These are phyloP conservation scores for Candida alai DNA, from an alignment of 805 yeast species.

Conservation along the genomic window DNA sequence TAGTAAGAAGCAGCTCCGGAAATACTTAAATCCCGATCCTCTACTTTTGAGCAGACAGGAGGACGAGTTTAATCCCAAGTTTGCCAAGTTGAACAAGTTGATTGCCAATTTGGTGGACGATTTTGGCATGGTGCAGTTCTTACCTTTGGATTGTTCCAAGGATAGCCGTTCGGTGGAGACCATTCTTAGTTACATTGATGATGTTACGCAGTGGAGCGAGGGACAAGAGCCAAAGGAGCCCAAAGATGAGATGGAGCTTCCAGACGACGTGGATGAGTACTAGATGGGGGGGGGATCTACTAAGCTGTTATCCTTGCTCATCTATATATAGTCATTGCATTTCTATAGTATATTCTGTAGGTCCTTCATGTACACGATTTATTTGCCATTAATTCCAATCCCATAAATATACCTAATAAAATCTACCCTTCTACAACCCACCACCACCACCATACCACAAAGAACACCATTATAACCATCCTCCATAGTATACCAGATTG, in stretches of 20 bases:
- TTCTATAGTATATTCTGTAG: too few relatives aligned
- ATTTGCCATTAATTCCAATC: too few relatives aligned
- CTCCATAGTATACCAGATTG: too few relatives aligned
- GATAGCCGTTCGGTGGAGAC: slow-evolving; percentile 74
- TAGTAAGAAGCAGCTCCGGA: slow-evolving; percentile 71
- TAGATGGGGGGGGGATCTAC: too few relatives aligned
- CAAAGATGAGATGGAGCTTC: slow-evolving; percentile 65
- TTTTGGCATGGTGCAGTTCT: slow-evolving; percentile 97
- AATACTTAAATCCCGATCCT: slow-evolving; percentile 91
- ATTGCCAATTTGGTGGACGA: slow-evolving; percentile 93
- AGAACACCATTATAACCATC: too few relatives aligned
- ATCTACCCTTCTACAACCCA: too few relatives aligned
- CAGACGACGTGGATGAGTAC: too few relatives aligned
- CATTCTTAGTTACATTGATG: slow-evolving; percentile 89
- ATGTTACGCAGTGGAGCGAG: slow-evolving; percentile 97
- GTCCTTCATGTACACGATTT: too few relatives aligned
- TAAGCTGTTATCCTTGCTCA: too few relatives aligned
- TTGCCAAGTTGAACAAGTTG: slow-evolving; percentile 66
- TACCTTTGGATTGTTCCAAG: slow-evolving; percentile 73
- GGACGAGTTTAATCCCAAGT: slow-evolving; percentile 54
- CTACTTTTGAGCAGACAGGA: slow-evolving; percentile 54
- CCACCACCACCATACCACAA: too few relatives aligned
- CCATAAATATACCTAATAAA: too few relatives aligned
- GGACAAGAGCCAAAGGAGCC: slow-evolving; percentile 97
- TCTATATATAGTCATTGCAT: too few relatives aligned